phyloP scores from a whole-genome alignment of 305 asterid species.

The Solanum hybrid region DNA sequence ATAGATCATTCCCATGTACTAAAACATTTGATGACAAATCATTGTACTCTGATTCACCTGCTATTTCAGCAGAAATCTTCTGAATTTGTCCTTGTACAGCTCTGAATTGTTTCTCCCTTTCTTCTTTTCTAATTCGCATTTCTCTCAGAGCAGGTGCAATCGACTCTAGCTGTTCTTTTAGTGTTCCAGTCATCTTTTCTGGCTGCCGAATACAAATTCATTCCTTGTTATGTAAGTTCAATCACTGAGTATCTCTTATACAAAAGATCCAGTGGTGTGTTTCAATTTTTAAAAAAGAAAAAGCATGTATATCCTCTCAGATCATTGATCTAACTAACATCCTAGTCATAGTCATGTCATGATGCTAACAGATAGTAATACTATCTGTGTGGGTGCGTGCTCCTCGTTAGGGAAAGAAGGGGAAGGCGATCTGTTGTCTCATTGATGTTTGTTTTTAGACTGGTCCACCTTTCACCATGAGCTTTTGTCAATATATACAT shows the following conservation, averaged over 20 bases:
- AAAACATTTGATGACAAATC: constrained; percentile 48
- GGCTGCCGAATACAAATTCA: constrained; percentile 46
- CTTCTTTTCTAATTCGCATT: constrained; percentile 81
- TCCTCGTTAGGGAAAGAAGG: neutral
- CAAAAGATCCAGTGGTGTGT: neutral
- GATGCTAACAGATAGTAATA: neutral
- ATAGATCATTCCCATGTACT: constrained; percentile 68
- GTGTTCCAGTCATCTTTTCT: constrained; percentile 84
- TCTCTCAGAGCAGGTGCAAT: constrained; percentile 79
- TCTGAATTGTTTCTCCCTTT: constrained; percentile 72
- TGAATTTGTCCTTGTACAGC: constrained; percentile 70
- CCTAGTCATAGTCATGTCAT: neutral
- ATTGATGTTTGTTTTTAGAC: neutral
- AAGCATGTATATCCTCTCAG: neutral
- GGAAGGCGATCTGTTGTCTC: neutral
- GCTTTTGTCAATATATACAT: neutral
- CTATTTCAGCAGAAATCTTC: constrained; percentile 80
- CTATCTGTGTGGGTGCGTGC: neutral
- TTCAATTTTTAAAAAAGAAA: neutral
- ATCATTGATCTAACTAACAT: neutral
- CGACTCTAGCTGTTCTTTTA: constrained; percentile 73
- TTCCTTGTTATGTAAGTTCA: constrained; percentile 11
- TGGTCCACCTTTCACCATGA: neutral
- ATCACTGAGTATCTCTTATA: constrained; percentile 10
- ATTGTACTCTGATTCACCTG: constrained; percentile 62